Base-by-base conservation (phyloP, 352 stramenopile genomes). In the Phytophthora pini region DNA sequence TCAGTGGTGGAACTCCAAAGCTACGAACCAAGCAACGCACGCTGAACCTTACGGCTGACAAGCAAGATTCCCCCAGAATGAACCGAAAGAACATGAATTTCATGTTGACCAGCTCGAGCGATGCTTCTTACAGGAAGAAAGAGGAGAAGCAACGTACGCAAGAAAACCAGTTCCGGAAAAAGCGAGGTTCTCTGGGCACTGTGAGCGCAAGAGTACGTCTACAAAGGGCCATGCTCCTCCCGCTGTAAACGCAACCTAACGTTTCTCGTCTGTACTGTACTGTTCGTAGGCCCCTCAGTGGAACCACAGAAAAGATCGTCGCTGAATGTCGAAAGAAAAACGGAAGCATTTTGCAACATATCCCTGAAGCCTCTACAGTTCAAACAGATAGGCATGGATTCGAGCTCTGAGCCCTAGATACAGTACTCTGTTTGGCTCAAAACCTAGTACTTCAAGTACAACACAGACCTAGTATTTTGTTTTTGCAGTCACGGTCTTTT, bases 401-500 rank as follows among this genome's bases (percentile, higher is more conserved):
- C 50, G 17, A 40, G 22, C 32, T 54, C 54, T 56, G 26, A 51
- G 58, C 61, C 40, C 46, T 60, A 59, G 46, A 62, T 44, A 44
- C 31, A 36, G 31, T 4, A 36, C 11, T 22, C 43, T 56, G 32
- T 15, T 39, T 45, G 20, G 31, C 32, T 53, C 26, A 29, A 43
- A 48, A 55, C 36, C 34, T 48, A 50, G 59, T 20, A 20, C 17
- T 20, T 20, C 17, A 20, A 20, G 17, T 68, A 48, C 15, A 62
- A 51, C 47, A 61, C 54, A 4, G 11, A 29, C 12, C 47, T 40
- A 68, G 34, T 67, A 55, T 9, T 69, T n/a, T 12, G 39, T 68
- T 9, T 79, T 59, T 60, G 34, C 39, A 22, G 44, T 57, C 46
- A 70, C 45, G 31, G 43, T 48, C 69, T 65, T 44, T 70, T 79